phyloP scores from a whole-genome alignment of 176 grass and related monocot genomes.

The Musa beccarii region DNA sequence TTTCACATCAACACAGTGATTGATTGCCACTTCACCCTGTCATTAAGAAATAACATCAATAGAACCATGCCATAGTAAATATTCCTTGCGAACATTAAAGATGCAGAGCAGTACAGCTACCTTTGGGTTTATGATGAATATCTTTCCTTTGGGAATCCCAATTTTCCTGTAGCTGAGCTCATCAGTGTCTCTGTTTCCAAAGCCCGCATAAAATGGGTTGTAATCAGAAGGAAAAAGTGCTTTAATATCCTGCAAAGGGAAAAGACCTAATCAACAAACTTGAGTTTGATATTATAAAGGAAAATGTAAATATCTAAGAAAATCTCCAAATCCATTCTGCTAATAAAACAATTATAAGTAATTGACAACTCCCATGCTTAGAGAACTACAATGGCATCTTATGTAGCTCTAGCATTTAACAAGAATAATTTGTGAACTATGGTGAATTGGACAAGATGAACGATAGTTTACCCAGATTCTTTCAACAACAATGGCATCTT shows the following conservation, averaged over 20 bases:
- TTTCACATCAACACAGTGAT: constrained; percentile 80
- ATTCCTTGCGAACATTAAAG: neutral
- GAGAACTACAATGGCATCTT: neutral
- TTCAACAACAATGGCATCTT: no score
- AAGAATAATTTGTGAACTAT: neutral
- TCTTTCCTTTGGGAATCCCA: constrained; percentile 96
- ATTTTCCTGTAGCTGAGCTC: constrained; percentile 96
- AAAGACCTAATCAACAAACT: neutral
- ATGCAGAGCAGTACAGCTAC: constrained; percentile 28
- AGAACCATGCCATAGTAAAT: constrained; percentile 8
- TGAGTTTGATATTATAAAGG: constrained; percentile 4
- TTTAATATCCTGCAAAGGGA: constrained; percentile 82
- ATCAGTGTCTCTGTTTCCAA: constrained; percentile 96
- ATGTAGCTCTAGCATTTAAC: neutral
- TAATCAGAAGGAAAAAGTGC: constrained; percentile 88
- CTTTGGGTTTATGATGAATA: constrained; percentile 99
- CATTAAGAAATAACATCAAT: constrained; percentile 13
- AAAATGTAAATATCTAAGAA: neutral
- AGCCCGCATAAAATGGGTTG: constrained; percentile 99
- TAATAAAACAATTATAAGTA: neutral
- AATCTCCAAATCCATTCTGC: neutral
- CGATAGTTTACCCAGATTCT: no score
- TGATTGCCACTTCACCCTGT: constrained; percentile 95
- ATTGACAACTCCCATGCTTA: neutral
- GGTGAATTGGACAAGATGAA: no score